These are phyloP conservation scores for Schizochytrium sp. DNA, from an alignment of 108 stramenopile species.

Conservation along the genomic window DNA sequence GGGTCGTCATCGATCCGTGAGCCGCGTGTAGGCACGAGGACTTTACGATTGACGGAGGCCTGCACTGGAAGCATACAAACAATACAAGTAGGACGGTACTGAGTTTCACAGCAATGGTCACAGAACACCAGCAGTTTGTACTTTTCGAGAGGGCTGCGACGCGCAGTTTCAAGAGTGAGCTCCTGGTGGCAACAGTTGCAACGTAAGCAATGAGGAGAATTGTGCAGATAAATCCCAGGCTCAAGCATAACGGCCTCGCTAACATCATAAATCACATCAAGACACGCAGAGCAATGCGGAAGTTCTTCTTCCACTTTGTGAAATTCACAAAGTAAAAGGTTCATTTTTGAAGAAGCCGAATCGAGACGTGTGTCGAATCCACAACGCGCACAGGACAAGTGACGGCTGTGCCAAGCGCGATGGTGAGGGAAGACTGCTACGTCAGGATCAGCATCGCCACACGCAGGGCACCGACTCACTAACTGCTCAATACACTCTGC, in stretches of 20 bases:
- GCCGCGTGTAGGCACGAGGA: conserved; percentile 44
- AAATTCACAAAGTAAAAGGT: neutral
- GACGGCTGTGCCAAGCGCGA: conserved; percentile 5
- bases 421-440: neutral
- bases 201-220: neutral
- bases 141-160: neutral
- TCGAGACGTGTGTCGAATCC: neutral
- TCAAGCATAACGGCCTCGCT: neutral
- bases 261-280: neutral
- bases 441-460: neutral
- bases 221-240: neutral
- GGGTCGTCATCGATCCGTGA: neutral
- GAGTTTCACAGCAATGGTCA: conserved; percentile 1
- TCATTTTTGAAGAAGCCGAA: neutral
- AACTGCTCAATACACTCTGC: conserved; percentile 18
- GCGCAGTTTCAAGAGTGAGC: conserved; percentile 22
- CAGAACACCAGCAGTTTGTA: neutral
- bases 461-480: neutral
- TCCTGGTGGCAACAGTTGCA: neutral
- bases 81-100: conserved; percentile 3
- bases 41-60: neutral
- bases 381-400: conserved; percentile 7
- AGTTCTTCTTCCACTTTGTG: neutral
- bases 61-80: neutral
- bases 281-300: neutral